Conservation (phyloP, 192 early-diverging fungal genomes). For the Kickxella alabastrina region DNA sequence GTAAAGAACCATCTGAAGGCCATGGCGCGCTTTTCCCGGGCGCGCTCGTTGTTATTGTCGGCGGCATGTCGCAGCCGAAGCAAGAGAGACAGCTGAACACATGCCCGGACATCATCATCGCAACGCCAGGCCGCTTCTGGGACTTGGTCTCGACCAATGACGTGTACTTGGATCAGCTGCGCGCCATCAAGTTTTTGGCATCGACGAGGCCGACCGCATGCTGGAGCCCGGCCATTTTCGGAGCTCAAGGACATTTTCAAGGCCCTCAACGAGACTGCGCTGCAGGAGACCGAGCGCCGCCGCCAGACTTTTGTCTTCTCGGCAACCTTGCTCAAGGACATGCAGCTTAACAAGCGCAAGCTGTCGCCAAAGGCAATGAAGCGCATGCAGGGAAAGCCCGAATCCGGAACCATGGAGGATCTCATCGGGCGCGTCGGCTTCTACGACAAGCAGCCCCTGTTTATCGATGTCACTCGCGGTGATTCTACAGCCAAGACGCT, state of each 20-base stretch:
- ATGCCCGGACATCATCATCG: slow-evolving; percentile 71
- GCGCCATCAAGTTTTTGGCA: slow-evolving; percentile 65
- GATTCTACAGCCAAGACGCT: slow-evolving; percentile 67
- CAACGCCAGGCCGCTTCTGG: slow-evolving; percentile 79
- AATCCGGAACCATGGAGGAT: slow-evolving; percentile 60
- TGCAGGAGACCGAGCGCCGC: slow-evolving; percentile 10
- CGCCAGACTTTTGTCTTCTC: slow-evolving; percentile 93
- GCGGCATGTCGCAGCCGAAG: slow-evolving; percentile 92
- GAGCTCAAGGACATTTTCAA: slow-evolving; percentile 66
- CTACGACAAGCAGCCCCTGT: slow-evolving; percentile 64
- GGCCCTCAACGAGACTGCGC: slow-evolving; percentile 30
- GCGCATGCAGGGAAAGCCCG: slow-evolving; percentile 14
- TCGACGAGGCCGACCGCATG: slow-evolving; percentile 86
- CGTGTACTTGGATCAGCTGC: slow-evolving; percentile 53
- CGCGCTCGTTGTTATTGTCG: slow-evolving; percentile 76
- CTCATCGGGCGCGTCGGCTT: slow-evolving; percentile 74
- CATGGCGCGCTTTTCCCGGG: slow-evolving; percentile 45
- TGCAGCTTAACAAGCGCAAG: slow-evolving; percentile 34
- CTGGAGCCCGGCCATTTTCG: slow-evolving; percentile 74
- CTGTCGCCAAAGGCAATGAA: slow-evolving; percentile 21
- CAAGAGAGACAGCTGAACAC: slow-evolving; percentile 71
- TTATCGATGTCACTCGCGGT: slow-evolving; percentile 70
- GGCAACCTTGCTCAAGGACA: slow-evolving; percentile 70
- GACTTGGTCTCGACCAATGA: slow-evolving; percentile 61
- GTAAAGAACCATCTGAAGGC: slow-evolving; percentile 76